phyloP scores from a whole-genome alignment of 768 basidiomycete genomes.

The Mycena alexandri region DNA sequence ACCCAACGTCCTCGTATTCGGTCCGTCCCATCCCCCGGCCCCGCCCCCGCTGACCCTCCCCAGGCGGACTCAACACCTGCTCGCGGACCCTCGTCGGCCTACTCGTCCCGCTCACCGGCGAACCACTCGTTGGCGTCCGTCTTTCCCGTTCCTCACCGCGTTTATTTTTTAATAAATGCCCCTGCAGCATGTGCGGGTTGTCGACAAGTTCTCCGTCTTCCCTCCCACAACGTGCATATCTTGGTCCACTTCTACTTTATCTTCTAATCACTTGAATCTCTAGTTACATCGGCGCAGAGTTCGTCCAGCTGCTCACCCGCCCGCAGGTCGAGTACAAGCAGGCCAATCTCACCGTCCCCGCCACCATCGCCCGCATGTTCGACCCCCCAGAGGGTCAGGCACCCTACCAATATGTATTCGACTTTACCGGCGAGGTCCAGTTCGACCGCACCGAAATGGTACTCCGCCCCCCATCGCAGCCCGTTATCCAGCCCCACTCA shows the following conservation, averaged over 20 bases:
- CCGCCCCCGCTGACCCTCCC: slow-evolving; percentile 24
- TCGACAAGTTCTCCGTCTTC: slow-evolving; percentile 79
- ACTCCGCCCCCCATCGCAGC: not conserved
- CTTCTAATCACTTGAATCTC: not conserved
- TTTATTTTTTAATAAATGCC: slow-evolving; percentile 33
- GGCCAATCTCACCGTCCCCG: slow-evolving; percentile 79
- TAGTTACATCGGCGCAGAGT: slow-evolving; percentile 85
- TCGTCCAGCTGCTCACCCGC: slow-evolving; percentile 75
- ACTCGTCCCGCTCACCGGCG: slow-evolving; percentile 77
- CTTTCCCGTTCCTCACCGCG: not conserved
- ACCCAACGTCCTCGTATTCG: slow-evolving; percentile 83
- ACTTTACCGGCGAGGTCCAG: slow-evolving; percentile 85
- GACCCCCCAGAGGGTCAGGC: slow-evolving; percentile 77
- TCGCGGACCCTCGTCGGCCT: slow-evolving; percentile 77
- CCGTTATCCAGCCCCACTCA: slow-evolving; percentile 4
- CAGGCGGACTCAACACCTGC: slow-evolving; percentile 87
- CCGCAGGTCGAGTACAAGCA: slow-evolving; percentile 85
- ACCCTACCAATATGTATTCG: slow-evolving; percentile 87
- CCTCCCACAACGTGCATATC: slow-evolving; percentile 79
- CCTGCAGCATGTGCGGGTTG: slow-evolving; percentile 73
- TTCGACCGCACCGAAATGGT: slow-evolving; percentile 84
- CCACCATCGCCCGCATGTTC: slow-evolving; percentile 75
- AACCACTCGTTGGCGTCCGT: slow-evolving; percentile 79
- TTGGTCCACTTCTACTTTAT: too few species aligned
- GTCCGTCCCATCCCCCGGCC: slow-evolving; percentile 56